A percentile compares a stretch with the other conserved stretches of the same genome.
Evolutionary conservation across 176 grass and related monocot genomes (phyloP).

Genomic region (Cenchrus fungigraminus): DNA sequence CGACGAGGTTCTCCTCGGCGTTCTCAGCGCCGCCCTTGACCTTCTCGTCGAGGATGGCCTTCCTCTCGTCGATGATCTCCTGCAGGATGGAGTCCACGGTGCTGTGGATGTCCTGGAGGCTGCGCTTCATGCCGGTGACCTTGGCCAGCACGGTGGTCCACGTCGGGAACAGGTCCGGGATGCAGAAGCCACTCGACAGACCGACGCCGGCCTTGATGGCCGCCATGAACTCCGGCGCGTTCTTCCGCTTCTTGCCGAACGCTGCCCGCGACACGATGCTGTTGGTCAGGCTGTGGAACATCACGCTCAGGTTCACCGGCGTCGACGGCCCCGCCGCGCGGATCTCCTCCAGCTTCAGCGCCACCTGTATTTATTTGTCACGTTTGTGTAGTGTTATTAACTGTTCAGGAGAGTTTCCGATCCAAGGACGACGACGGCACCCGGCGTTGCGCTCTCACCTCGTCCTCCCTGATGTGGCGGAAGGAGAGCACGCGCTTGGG

Average conservation of each 20-base stretch:
- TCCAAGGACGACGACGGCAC: background rate
- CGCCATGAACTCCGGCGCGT: conserved; percentile 36
- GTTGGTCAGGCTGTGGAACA: conserved; percentile 47
- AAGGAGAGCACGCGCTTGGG: conserved; percentile 55
- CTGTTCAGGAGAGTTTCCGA: background rate
- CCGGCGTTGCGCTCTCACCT: conserved; percentile 15
- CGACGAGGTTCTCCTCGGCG: conserved; percentile 53
- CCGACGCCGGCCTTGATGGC: conserved; percentile 49
- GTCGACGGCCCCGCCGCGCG: background rate
- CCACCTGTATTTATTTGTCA: conserved; percentile 23
- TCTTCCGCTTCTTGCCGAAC: conserved; percentile 44
- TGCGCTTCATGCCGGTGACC: conserved; percentile 49
- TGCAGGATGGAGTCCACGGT: conserved; percentile 46
- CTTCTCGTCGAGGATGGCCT: conserved; percentile 19
- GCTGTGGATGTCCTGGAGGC: conserved; percentile 34
- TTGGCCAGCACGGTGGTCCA: conserved; percentile 38
- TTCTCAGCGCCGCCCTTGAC: conserved; percentile 23
- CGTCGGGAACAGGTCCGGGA: conserved; percentile 48
- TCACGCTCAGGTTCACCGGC: conserved; percentile 47
- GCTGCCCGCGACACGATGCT: conserved; percentile 44
- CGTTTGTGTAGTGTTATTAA: no score
- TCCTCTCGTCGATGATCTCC: conserved; percentile 49
- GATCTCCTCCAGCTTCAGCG: conserved; percentile 34
- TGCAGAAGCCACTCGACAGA: conserved; percentile 44
- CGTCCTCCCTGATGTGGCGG: conserved; percentile 51